A percentile compares a stretch with the other conserved stretches of the same genome.
Evolutionary conservation across 805 yeast species (phyloP).

Genomic region (Spathaspora arborariae): DNA sequence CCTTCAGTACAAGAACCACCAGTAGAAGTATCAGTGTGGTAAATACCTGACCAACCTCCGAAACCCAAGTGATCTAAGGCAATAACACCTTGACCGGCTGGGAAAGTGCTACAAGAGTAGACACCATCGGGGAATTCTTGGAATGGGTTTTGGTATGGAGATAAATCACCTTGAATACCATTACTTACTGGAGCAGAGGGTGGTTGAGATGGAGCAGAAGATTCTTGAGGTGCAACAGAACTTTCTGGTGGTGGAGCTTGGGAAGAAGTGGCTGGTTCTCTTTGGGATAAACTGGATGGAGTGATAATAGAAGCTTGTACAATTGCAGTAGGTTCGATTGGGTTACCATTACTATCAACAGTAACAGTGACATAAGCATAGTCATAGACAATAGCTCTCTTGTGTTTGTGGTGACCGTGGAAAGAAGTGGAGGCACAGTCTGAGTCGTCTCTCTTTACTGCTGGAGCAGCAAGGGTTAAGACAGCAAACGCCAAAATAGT

Average conservation of each 20-base stretch:
- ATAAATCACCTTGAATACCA: slow-evolving; percentile 47
- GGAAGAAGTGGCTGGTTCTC: slow-evolving; percentile 19
- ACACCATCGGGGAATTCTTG: slow-evolving; percentile 66
- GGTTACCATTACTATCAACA: slow-evolving; percentile 41
- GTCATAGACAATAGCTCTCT: slow-evolving; percentile 51
- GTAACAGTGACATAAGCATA: slow-evolving; percentile 41
- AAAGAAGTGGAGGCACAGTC: slow-evolving; percentile 41
- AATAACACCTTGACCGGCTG: slow-evolving; percentile 72
- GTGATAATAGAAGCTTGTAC: slow-evolving; percentile 14
- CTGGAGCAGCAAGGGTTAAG: slow-evolving; percentile 19
- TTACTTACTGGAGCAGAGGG: not conserved
- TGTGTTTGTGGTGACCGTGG: slow-evolving; percentile 62
- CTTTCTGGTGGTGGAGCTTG: slow-evolving; percentile 11
- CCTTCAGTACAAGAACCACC: slow-evolving; percentile 54
- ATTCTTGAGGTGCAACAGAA: slow-evolving; percentile 17
- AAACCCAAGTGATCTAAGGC: slow-evolving; percentile 38
- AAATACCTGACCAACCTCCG: slow-evolving; percentile 44
- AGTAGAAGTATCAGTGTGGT: slow-evolving; percentile 45
- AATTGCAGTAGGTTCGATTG: slow-evolving; percentile 19
- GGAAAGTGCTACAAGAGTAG: slow-evolving; percentile 63
- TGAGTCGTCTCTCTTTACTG: slow-evolving; percentile 20
- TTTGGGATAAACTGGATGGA: slow-evolving; percentile 16
- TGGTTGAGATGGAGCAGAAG: slow-evolving; percentile 20
- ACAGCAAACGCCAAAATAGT: slow-evolving; percentile 10
- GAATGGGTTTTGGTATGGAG: slow-evolving; percentile 45